A percentile compares a stretch with the other conserved stretches of the same genome.
phyloP scores from a whole-genome alignment of 257 asterid genomes.

The Penstemon barbatus region DNA sequence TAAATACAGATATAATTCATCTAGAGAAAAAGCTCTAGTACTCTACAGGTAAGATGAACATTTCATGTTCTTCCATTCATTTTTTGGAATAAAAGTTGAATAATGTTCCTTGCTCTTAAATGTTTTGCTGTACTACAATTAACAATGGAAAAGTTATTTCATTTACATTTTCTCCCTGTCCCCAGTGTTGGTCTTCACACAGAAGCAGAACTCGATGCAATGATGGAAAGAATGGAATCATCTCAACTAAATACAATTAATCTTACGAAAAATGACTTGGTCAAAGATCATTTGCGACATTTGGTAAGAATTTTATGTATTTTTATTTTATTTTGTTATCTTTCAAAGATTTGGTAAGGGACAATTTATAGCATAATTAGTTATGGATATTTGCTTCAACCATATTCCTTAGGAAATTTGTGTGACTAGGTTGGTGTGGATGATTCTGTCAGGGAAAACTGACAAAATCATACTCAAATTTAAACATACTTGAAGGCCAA shows the following conservation, averaged over 20 bases:
- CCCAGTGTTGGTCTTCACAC: slow-evolving; percentile 87
- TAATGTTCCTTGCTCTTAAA: slow-evolving; percentile 7
- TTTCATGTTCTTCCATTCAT: slow-evolving; percentile 22
- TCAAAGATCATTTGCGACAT: slow-evolving; percentile 91
- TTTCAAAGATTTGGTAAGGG: neutral
- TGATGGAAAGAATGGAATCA: slow-evolving; percentile 64
- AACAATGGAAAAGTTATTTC: slow-evolving; percentile 5
- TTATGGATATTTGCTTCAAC: neutral
- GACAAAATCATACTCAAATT: neutral
- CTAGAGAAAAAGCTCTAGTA: slow-evolving; percentile 64
- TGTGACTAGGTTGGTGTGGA: neutral
- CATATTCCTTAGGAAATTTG: slow-evolving; percentile 1
- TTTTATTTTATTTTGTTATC: neutral
- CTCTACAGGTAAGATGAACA: slow-evolving; percentile 66
- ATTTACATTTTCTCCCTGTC: neutral
- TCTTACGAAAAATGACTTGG: slow-evolving; percentile 81
- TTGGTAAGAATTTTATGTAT: slow-evolving; percentile 47
- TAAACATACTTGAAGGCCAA: neutral
- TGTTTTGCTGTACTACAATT: slow-evolving; percentile 6
- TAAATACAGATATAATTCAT: slow-evolving; percentile 74
- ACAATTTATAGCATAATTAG: neutral
- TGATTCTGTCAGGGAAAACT: slow-evolving; percentile 2
- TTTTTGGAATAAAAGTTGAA: neutral
- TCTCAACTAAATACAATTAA: slow-evolving; percentile 60
- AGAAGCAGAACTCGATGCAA: slow-evolving; percentile 61